Conservation (phyloP, 78 protist species). For the Dictyostelium capitatum region DNA sequence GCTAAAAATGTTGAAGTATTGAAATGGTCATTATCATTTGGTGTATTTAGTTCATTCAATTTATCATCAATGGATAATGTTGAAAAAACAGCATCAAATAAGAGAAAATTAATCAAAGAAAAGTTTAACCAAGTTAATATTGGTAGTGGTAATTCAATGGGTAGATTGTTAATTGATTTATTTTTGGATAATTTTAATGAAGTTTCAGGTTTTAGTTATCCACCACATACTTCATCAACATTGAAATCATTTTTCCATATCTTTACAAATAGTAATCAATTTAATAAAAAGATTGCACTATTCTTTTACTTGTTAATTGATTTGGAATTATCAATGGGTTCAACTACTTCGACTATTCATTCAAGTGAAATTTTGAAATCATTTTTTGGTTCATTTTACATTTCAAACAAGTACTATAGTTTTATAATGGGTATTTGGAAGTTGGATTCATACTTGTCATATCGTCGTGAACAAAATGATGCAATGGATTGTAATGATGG, state of each 20-base stretch:
- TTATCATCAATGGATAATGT: background rate
- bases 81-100: background rate
- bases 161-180: constrained; percentile 45
- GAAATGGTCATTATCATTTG: constrained; percentile 31
- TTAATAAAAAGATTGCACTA: constrained; percentile 6
- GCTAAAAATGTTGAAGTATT: constrained; percentile 28
- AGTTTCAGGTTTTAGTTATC: background rate
- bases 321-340: background rate
- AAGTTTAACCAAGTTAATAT: background rate
- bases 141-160: background rate
- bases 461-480: background rate
- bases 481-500: background rate
- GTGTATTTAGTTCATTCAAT: background rate
- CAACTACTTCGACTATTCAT: background rate
- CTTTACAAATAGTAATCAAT: background rate
- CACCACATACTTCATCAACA: constrained; percentile 17
- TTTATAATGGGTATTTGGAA: constrained; percentile 64
- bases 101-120: background rate
- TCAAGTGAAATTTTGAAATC: constrained; percentile 17
- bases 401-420: background rate
- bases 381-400: constrained; percentile 15
- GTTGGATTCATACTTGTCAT: constrained; percentile 24
- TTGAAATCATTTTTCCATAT: constrained; percentile 22
- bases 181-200: background rate
- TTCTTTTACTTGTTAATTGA: constrained; percentile 27